These are phyloP conservation scores for Candida xyloterini DNA, from an alignment of 805 yeast genomes.

Conservation along the genomic window DNA sequence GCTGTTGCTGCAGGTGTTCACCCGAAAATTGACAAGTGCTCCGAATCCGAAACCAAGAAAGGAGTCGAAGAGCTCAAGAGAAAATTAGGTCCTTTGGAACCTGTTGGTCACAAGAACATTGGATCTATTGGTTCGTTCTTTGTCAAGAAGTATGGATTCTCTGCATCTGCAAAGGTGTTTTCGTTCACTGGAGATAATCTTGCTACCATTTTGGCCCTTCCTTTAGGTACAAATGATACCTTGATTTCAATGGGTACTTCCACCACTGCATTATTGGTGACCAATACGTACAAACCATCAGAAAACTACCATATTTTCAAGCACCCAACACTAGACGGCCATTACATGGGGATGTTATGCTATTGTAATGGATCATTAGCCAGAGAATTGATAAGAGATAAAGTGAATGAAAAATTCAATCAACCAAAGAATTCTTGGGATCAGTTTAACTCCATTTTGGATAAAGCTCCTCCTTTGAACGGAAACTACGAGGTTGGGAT, in stretches of 20 bases:
- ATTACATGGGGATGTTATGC: constrained; percentile 94
- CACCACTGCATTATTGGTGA: constrained; percentile 82
- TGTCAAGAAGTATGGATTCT: constrained; percentile 61
- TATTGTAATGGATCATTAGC: constrained; percentile 90
- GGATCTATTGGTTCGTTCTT: constrained; percentile 62
- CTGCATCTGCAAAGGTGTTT: constrained; percentile 52
- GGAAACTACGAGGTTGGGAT: constrained; percentile 58
- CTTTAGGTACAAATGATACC: constrained; percentile 71
- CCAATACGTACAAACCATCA: constrained; percentile 74
- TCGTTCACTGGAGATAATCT: constrained; percentile 90
- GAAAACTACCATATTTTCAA: constrained; percentile 80
- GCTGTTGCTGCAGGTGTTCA: constrained; percentile 53
- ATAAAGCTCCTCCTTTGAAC: constrained; percentile 30
- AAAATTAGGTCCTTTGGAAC: constrained; percentile 54
- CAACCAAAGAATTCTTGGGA: constrained; percentile 46
- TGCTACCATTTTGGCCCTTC: constrained; percentile 82
- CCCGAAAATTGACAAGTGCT: constrained; percentile 38
- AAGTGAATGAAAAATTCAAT: constrained; percentile 46
- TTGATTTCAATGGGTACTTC: constrained; percentile 85
- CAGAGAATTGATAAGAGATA: constrained; percentile 70
- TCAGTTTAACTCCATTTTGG: constrained; percentile 54
- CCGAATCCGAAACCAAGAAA: constrained; percentile 21
- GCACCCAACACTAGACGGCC: constrained; percentile 75
- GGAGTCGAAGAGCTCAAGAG: constrained; percentile 41
- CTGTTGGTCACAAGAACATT: constrained; percentile 45